Percentiles rank a stretch among this genome's conserved stretches.
Conservation (phyloP, 2,329 filamentous ascomycete species). For the Nothophaeocryptopus gaeumannii region DNA sequence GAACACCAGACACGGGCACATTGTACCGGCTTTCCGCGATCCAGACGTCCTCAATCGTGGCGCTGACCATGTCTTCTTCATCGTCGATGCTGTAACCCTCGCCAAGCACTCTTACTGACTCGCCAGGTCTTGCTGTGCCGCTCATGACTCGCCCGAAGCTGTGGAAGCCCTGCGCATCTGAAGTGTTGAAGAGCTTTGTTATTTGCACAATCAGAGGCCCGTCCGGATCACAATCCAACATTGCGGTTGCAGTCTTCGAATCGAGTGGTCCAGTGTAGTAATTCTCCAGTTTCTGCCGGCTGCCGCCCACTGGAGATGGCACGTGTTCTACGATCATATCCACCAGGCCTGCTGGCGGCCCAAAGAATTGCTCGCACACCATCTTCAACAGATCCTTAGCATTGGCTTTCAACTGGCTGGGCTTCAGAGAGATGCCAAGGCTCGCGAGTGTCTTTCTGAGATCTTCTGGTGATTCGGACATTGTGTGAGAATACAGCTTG, state of each 20-base stretch:
- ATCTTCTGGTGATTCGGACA: conserved; percentile 84
- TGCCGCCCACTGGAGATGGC: conserved; percentile 78
- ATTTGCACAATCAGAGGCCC: conserved; percentile 89
- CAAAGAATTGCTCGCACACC: conserved; percentile 95
- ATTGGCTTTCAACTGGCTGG: conserved; percentile 85
- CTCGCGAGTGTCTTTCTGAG: conserved; percentile 73
- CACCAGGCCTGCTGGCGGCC: conserved; percentile 81
- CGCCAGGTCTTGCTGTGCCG: conserved; percentile 77
- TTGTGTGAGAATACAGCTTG: conserved; percentile 92
- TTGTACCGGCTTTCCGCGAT: conserved; percentile 93
- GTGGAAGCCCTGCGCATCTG: conserved; percentile 87
- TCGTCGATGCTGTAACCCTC: conserved; percentile 96
- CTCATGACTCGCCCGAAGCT: conserved; percentile 90
- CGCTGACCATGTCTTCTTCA: conserved; percentile 92
- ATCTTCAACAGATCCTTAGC: conserved; percentile 83
- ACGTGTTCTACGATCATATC: conserved; percentile 92
- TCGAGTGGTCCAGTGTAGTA: conserved; percentile 93
- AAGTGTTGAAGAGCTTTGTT: conserved; percentile 87
- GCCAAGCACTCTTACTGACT: conserved; percentile 84
- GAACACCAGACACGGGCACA: conserved; percentile 84
- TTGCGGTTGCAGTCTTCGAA: conserved; percentile 73
- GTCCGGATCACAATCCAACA: conserved; percentile 80
- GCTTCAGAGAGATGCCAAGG: conserved; percentile 83
- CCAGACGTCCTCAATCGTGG: conserved; percentile 80
- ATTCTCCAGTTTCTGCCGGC: conserved; percentile 71